Evolutionary conservation across 1,284 basidiomycete species (phyloP), one percentile per base, ranked within the genome.

Genomic region (Vanrija sp.): DNA sequence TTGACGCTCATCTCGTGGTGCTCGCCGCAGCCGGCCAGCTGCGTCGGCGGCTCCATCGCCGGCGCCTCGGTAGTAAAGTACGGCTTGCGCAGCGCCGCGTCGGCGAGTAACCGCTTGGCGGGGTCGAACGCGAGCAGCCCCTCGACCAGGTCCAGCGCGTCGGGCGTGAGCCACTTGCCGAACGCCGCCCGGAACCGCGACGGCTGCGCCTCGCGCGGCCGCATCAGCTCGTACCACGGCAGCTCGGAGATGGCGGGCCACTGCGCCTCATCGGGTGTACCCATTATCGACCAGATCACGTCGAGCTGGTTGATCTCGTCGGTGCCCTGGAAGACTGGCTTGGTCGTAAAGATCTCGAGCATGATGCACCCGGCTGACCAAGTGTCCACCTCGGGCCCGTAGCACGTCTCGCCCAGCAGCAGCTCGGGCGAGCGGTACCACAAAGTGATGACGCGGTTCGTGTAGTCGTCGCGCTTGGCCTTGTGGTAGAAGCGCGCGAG

Each of bases 291-390:
- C 74, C 91, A 95, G 56, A 98, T 88, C 31, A 88, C 87, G 54
- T 97, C 89, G 14, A 99, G 82, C 71, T 99, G 97, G 62, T 95
- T 87, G 51, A 99, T 92, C 77, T 99, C 96, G 66, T 98, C 94
- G 63, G 87, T 88, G 22, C 96, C 95, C 72, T 95, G 94, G 71
- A 98, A 98, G 6, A 96, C 82, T 0, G 94, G 93, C 65, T 90
- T 93, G 73, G 90, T 89, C 18, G 88, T 89, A 74, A 92, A 98
- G 6, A 99, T 81, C 75, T 99, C 97, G 36, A 98, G 83, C 85
- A 98, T 98, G 68, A 99, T 98, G 73, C 95, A 98, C 23, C 96
- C 96, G 12, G 95, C 96, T 70, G 93, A 96, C 96, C 96, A 99
- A 85, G 96, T 96, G 69, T 99, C 96, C n/a, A 99, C 95, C 68